phyloP scores from a whole-genome alignment of 202 grass and related monocot genomes.

The Elaeis oleifera region DNA sequence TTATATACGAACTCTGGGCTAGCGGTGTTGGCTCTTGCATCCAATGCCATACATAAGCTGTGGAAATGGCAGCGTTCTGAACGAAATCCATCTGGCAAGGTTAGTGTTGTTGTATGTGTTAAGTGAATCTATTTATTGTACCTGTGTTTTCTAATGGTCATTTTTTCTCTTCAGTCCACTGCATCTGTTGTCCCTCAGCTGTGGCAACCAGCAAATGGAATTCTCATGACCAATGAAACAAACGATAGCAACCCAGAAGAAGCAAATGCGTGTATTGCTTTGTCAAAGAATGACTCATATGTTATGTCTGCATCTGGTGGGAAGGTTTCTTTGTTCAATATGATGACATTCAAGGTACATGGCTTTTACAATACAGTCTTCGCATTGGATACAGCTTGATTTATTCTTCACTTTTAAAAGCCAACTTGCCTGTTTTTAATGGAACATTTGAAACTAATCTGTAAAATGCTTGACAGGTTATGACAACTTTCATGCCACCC shows the following conservation, averaged over 20 bases:
- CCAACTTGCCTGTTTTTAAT: not conserved
- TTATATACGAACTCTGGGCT: constrained; percentile 83
- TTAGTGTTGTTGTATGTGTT: constrained; percentile 7
- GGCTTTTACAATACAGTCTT: not conserved
- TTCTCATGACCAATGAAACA: constrained; percentile 90
- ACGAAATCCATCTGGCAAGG: constrained; percentile 87
- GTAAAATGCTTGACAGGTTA: constrained; percentile 43
- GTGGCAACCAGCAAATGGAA: constrained; percentile 93
- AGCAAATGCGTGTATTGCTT: constrained; percentile 80
- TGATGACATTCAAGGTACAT: constrained; percentile 99
- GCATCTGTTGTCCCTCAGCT: constrained; percentile 72
- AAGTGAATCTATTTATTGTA: too few relatives aligned
- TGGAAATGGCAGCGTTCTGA: constrained; percentile 94
- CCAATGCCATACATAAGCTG: constrained; percentile 88
- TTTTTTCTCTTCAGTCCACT: constrained; percentile 49
- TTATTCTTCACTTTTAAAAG: not conserved
- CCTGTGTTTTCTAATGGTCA: constrained; percentile 28
- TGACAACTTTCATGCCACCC: constrained; percentile 98
- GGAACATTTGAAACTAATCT: not conserved
- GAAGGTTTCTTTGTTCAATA: constrained; percentile 93
- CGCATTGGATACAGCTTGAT: too few relatives aligned
- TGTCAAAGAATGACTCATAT: constrained; percentile 97
- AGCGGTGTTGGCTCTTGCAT: constrained; percentile 74
- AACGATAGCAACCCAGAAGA: constrained; percentile 86
- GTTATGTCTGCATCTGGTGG: constrained; percentile 98